Percentiles rank a stretch among this genome's conserved stretches.
Evolutionary conservation across 202 grass and related monocot species (phyloP).

Genomic region (Zizania palustris): DNA sequence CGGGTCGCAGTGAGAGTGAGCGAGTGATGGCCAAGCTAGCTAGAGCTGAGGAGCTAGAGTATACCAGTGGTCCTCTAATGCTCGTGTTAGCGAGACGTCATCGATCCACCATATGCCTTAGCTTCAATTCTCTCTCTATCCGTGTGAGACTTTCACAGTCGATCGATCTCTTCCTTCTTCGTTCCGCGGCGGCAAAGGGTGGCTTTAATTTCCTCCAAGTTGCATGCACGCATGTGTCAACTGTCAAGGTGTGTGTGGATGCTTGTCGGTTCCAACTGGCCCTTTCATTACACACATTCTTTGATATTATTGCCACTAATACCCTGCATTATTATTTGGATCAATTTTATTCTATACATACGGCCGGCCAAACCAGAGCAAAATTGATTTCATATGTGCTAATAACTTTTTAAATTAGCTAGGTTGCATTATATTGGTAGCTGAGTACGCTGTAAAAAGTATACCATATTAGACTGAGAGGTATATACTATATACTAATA

Average conservation of each 20-base stretch:
- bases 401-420: too few relatives aligned
- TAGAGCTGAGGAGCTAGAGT: too few relatives aligned
- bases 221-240: too few relatives aligned
- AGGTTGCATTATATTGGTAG: too few relatives aligned
- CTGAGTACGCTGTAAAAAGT: too few relatives aligned
- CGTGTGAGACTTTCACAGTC: background rate
- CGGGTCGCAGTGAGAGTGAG: conserved; percentile 13
- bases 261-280: background rate
- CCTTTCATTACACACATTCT: conserved; percentile 34
- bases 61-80: background rate
- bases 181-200: conserved; percentile 28
- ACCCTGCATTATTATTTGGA: too few relatives aligned
- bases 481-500: too few relatives aligned
- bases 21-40: conserved; percentile 26
- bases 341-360: too few relatives aligned
- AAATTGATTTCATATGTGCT: too few relatives aligned
- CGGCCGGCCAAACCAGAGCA: too few relatives aligned
- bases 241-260: conserved; percentile 39
- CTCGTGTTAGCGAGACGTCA: background rate
- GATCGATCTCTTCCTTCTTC: background rate
- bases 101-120: background rate
- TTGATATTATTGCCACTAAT: conserved; percentile 5
- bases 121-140: background rate
- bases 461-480: too few relatives aligned
- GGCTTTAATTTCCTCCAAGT: conserved; percentile 31